Evolutionary conservation across 495 filamentous ascomycete species (phyloP).

Genomic region (Letharia lupina): DNA sequence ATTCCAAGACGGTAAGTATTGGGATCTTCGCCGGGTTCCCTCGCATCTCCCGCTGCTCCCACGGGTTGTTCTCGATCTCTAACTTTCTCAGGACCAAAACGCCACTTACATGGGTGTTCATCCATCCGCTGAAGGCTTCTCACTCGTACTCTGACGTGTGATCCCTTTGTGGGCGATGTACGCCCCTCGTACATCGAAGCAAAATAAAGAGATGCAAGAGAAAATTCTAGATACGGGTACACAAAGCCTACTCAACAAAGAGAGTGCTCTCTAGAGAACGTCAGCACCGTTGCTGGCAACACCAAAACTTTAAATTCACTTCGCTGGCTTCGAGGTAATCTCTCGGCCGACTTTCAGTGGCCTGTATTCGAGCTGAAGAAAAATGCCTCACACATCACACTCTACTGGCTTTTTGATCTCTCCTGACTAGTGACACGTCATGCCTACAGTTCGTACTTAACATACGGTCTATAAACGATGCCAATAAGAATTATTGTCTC

Average conservation of each 20-base stretch:
- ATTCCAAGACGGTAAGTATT: background rate
- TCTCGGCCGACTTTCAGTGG: background rate
- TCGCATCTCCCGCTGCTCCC: background rate
- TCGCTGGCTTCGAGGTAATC: background rate
- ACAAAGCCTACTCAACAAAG: background rate
- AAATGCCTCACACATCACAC: background rate
- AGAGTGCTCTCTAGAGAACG: background rate
- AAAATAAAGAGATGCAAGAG: background rate
- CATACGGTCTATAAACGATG: background rate
- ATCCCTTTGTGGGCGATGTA: background rate
- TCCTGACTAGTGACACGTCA: background rate
- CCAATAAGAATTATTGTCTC: background rate
- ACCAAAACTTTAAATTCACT: background rate
- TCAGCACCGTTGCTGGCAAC: background rate
- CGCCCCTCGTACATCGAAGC: background rate
- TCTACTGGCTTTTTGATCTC: background rate
- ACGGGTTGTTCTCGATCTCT: background rate
- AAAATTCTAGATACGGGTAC: background rate
- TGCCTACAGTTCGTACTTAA: background rate
- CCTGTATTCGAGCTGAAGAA: background rate
- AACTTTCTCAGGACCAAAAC: no score
- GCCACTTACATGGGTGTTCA: background rate
- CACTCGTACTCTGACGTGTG: background rate
- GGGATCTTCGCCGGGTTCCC: background rate
- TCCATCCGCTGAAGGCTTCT: background rate